Evolutionary conservation across 768 basidiomycete genomes (phyloP).

Genomic region (Macrolepiota dolichaula): DNA sequence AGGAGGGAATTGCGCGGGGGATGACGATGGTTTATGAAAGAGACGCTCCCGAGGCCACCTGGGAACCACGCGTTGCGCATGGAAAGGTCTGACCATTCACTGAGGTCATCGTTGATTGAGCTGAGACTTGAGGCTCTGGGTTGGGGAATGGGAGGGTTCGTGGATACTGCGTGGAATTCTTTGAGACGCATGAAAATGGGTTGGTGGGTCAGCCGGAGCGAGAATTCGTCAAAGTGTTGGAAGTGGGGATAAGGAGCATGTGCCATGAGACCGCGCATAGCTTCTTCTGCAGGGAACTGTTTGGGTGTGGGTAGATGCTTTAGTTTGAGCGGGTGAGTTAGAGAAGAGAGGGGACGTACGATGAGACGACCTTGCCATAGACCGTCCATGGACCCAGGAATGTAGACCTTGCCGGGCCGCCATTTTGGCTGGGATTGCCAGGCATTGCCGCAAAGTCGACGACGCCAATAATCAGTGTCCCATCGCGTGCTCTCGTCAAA

Average conservation of each 20-base stretch:
- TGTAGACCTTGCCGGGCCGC: constrained; percentile 35
- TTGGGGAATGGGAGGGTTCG: not conserved
- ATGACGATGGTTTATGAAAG: not conserved
- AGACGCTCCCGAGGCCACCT: constrained; percentile 21
- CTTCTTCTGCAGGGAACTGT: not conserved
- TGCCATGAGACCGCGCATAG: constrained; percentile 5
- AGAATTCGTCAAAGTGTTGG: constrained; percentile 3
- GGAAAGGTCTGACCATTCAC: constrained; percentile 15
- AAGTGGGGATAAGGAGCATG: constrained; percentile 15
- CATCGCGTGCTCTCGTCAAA: constrained; percentile 37
- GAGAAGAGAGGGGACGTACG: constrained; percentile 34
- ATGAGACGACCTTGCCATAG: constrained; percentile 63
- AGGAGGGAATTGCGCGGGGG: not conserved
- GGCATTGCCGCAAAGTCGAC: constrained; percentile 40
- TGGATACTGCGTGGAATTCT: constrained; percentile 5
- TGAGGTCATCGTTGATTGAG: not conserved
- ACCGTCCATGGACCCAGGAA: constrained; percentile 50
- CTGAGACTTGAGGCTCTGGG: not conserved
- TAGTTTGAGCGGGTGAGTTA: not conserved
- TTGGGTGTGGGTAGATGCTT: not conserved
- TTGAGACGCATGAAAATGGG: constrained; percentile 19
- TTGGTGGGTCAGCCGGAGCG: constrained; percentile 2
- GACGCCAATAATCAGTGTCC: constrained; percentile 60
- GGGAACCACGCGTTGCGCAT: constrained; percentile 41
- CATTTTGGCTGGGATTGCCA: constrained; percentile 21